phyloP scores from a whole-genome alignment of 192 early-diverging fungal species.

The Backusella circina region DNA sequence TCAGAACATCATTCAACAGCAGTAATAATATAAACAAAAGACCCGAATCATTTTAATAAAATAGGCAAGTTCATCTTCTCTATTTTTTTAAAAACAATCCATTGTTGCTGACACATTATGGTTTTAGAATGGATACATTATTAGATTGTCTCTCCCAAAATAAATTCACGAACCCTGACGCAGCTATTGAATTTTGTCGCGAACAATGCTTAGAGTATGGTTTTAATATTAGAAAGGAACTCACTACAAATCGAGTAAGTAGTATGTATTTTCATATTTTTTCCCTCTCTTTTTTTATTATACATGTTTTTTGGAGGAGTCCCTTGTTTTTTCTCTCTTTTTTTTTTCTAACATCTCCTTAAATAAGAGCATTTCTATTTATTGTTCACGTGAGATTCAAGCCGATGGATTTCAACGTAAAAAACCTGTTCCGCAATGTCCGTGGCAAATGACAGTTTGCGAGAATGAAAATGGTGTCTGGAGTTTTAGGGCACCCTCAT shows the following conservation, averaged over 20 bases:
- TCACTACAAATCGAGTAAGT: conserved; percentile 45
- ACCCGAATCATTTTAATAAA: neutral
- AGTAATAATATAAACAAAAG: neutral
- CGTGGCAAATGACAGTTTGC: conserved; percentile 47
- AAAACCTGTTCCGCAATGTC: conserved; percentile 42
- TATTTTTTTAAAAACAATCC: neutral
- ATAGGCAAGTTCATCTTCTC: neutral
- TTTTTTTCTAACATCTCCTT: neutral
- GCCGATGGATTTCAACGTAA: conserved; percentile 41
- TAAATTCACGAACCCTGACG: conserved; percentile 21
- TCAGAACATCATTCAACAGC: neutral
- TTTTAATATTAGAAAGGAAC: conserved; percentile 48
- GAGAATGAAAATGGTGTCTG: conserved; percentile 38
- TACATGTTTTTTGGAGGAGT: neutral
- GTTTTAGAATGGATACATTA: neutral
- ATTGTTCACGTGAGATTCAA: conserved; percentile 48
- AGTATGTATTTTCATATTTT: neutral
- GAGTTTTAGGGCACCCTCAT: conserved; percentile 40
- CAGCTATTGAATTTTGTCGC: conserved; percentile 38
- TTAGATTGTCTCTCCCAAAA: neutral
- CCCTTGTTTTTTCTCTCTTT: neutral
- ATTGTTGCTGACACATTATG: neutral
- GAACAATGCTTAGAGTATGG: conserved; percentile 41
- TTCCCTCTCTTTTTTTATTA: conserved; percentile 1
- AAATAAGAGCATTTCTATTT: conserved; percentile 45